Conservation (phyloP, 192 early-diverging fungal species). For the Umbelopsis sp. region DNA sequence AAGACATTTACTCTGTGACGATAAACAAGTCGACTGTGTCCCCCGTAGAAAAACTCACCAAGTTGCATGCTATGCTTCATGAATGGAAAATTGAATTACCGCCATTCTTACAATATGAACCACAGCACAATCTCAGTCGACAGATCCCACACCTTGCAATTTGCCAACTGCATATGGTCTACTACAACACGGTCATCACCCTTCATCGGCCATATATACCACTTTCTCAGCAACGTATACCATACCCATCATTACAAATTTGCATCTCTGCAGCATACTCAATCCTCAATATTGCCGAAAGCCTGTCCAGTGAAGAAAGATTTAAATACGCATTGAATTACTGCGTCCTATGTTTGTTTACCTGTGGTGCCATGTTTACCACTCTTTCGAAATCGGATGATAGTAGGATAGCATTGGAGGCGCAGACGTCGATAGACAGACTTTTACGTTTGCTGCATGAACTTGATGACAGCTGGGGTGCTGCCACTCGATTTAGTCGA, state of each 20-base stretch:
- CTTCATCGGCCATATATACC: slow-evolving; percentile 57
- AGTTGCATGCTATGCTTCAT: slow-evolving; percentile 24
- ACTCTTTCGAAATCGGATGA: slow-evolving; percentile 17
- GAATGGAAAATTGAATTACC: slow-evolving; percentile 49
- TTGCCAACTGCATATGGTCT: slow-evolving; percentile 50
- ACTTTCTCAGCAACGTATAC: slow-evolving; percentile 18
- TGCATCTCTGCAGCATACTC: slow-evolving; percentile 26
- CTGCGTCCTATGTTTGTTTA: slow-evolving; percentile 23
- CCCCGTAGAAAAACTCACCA: slow-evolving; percentile 10
- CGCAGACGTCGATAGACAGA: slow-evolving; percentile 26
- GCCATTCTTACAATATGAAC: slow-evolving; percentile 40
- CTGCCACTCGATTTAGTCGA: slow-evolving; percentile 18
- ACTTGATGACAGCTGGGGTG: slow-evolving; percentile 26
- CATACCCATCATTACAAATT: slow-evolving; percentile 32
- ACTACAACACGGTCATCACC: slow-evolving; percentile 50
- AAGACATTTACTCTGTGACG: slow-evolving; percentile 49
- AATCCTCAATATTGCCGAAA: slow-evolving; percentile 32
- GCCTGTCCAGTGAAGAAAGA: slow-evolving; percentile 23
- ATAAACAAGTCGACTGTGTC: slow-evolving; percentile 24
- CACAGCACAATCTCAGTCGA: slow-evolving; percentile 22
- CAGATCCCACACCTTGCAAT: slow-evolving; percentile 22
- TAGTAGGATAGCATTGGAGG: slow-evolving; percentile 20
- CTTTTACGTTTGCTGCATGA: slow-evolving; percentile 27
- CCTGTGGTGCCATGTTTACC: slow-evolving; percentile 36
- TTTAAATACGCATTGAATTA: slow-evolving; percentile 23